Conservation (phyloP, 1,139 yeast species). For the Pneumocystis sp. region DNA sequence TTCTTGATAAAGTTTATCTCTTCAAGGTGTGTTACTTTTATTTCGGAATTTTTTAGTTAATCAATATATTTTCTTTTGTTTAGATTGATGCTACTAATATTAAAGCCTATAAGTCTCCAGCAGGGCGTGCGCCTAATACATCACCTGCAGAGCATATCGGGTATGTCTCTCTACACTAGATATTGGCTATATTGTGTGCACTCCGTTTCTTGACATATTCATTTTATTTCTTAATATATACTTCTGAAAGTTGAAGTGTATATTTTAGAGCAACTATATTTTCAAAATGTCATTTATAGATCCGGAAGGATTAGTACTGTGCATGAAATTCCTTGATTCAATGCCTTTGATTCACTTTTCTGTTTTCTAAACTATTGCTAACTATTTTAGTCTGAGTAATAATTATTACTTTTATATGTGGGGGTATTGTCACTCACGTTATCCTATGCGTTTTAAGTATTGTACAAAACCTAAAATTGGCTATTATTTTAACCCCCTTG, state of each 20-base stretch:
- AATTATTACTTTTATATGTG: neutral
- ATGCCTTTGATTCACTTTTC: too few species aligned
- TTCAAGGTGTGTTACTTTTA: neutral
- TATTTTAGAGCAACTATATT: neutral
- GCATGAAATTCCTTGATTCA: too few species aligned
- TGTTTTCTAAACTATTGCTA: neutral
- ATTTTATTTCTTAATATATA: neutral
- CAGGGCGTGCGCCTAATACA: neutral
- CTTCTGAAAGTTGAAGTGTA: too few species aligned
- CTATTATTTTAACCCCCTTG: neutral
- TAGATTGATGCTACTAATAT: neutral
- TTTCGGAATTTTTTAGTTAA: neutral
- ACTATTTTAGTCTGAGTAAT: neutral
- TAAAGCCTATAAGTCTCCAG: neutral
- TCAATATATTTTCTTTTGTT: neutral
- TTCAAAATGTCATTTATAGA: neutral
- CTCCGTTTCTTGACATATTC: neutral
- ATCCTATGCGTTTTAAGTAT: neutral
- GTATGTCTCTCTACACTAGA: neutral
- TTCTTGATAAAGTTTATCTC: neutral
- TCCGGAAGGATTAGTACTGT: too few species aligned
- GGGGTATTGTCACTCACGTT: neutral
- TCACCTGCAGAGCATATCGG: neutral
- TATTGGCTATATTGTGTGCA: too few species aligned
- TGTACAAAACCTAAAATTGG: neutral